Percentiles rank a stretch among this genome's conserved stretches.
phyloP scores from a whole-genome alignment of 345 rosid genomes.

The Sisymbrium irio region DNA sequence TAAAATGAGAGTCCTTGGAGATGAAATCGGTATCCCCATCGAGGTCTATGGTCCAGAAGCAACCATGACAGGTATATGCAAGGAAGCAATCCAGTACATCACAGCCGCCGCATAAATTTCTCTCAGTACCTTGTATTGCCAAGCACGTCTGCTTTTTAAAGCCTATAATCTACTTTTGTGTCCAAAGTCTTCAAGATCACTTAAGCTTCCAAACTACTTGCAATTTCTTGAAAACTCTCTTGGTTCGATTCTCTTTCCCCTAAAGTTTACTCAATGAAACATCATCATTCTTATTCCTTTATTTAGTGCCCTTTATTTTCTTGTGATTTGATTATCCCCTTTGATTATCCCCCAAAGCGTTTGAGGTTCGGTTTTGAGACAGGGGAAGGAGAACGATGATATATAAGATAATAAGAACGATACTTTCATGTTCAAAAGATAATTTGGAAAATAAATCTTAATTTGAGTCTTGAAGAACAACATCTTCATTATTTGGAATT shows the following conservation, averaged over 20 bases:
- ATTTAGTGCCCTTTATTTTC: too few species aligned
- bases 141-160: not conserved
- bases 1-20: slow-evolving; percentile 80
- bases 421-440: not conserved
- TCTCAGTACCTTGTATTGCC: not conserved
- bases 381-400: not conserved
- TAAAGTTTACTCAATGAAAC: not conserved
- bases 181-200: not conserved
- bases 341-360: too few species aligned
- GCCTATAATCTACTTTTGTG: slow-evolving; percentile 1
- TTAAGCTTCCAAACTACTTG: not conserved
- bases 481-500: slow-evolving; percentile 1
- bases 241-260: not conserved
- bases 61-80: slow-evolving; percentile 95
- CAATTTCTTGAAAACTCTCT: not conserved
- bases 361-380: too few species aligned
- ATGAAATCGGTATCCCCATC: slow-evolving; percentile 88
- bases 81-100: slow-evolving; percentile 80
- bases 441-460: not conserved
- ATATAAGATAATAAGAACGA: too few species aligned
- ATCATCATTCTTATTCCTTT: not conserved
- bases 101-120: slow-evolving; percentile 55
- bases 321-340: too few species aligned
- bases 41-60: slow-evolving; percentile 92
- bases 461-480: not conserved